Evolutionary conservation across 2,329 filamentous ascomycete genomes (phyloP).

Genomic region (Dendrostoma leiphaemia): DNA sequence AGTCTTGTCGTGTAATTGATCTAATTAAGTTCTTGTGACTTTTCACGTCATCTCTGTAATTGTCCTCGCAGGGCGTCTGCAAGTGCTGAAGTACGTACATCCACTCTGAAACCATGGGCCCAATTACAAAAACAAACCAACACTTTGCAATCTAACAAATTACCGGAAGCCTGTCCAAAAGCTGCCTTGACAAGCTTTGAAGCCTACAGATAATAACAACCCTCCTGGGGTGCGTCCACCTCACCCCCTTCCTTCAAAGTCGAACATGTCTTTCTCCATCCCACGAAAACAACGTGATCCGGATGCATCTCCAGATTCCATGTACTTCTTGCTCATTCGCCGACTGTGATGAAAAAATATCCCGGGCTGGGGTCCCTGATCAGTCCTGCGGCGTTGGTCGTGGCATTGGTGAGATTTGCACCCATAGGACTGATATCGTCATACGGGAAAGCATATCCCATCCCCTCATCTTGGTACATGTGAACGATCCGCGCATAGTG

Average conservation of each 20-base stretch:
- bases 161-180: too few species aligned
- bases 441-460: constrained; percentile 9
- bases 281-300: neutral
- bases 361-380: constrained; percentile 4
- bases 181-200: too few species aligned
- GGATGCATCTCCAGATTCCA: too few species aligned
- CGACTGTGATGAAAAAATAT: neutral
- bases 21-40: neutral
- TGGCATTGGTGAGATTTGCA: neutral
- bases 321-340: neutral
- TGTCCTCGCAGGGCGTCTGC: too few species aligned
- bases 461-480: neutral
- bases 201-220: too few species aligned
- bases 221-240: too few species aligned
- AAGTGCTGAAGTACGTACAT: too few species aligned
- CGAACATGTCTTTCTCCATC: neutral
- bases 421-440: constrained; percentile 2
- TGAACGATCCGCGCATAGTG: constrained; percentile 10
- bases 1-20: too few species aligned
- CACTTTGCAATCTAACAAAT: too few species aligned
- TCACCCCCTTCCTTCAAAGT: too few species aligned
- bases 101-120: too few species aligned
- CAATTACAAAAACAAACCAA: too few species aligned
- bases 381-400: constrained; percentile 8
- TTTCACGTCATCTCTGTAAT: neutral